phyloP scores from a whole-genome alignment of 345 rosid species.

The Brassica nigra region DNA sequence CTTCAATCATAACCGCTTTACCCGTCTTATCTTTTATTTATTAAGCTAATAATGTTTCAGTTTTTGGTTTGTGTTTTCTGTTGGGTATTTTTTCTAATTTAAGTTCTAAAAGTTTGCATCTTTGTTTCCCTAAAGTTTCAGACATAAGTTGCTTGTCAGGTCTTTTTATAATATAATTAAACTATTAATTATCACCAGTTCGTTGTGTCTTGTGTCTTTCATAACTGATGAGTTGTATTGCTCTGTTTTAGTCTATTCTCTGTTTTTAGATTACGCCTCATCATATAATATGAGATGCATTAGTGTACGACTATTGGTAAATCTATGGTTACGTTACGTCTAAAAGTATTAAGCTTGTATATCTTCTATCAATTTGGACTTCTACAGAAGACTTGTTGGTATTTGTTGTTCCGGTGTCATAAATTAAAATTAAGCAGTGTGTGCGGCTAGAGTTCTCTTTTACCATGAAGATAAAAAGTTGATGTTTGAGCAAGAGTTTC shows the following conservation, averaged over 20 bases:
- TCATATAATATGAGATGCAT: background rate
- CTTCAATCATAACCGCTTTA: background rate
- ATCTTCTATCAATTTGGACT: background rate
- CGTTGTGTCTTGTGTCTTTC: background rate
- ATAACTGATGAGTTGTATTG: background rate
- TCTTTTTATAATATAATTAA: no score
- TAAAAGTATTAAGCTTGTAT: background rate
- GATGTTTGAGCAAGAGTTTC: no score
- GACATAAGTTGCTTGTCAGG: background rate
- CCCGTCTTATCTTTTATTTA: background rate
- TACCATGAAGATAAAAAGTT: background rate
- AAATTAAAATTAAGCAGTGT: background rate
- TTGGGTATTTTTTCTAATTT: background rate
- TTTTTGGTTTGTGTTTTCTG: no score
- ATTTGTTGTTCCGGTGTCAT: background rate
- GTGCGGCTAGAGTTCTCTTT: background rate
- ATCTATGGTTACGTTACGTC: background rate
- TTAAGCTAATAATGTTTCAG: background rate
- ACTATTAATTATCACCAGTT: background rate
- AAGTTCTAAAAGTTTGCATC: background rate
- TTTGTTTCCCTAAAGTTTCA: background rate
- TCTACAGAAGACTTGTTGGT: background rate
- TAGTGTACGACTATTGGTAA: background rate
- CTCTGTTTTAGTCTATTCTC: background rate
- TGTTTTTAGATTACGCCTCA: no score